Base-by-base conservation (phyloP, 768 basidiomycete genomes). In the Pseudohyphozyma bogoriensis region DNA sequence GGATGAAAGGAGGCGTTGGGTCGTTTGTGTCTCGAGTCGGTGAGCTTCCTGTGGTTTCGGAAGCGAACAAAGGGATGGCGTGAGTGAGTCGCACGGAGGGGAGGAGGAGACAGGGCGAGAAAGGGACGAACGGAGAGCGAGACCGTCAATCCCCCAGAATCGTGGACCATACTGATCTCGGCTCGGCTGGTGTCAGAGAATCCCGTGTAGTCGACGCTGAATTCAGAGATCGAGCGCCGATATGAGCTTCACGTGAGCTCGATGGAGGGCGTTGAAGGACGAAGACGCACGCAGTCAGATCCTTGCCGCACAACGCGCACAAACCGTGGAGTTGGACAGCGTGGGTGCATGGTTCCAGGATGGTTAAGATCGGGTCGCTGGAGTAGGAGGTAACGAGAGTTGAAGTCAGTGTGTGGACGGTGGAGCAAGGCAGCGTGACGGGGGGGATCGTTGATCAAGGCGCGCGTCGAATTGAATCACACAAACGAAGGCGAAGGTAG, bases 301-400 rank as follows among this genome's bases (percentile, higher is more conserved):
- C 92, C 77, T 88, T 91, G 39, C 91, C 93, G 71, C 93, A 99
- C 33, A 95, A 73, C 2, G 87, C 89, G 72, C 93, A 99, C 51
- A 99, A 78, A 1, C 93, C 93, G 44, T 85, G 83, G 52, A 93
- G 78, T 73, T 96, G 92, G 68, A 93, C 84, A 60, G 87, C 87
- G 74, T 99, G 93, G 59, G 89, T 90, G 77, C 93, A 99, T n/a
- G 90, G 88, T 74, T 96, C 92, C 49, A 82, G 75, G 64, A 96
- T 77, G 39, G 81, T 74, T 28, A 90, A 51, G 47, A 75, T 49
- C 12, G 70, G 62, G 54, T 68, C 66, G 26, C 74, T 74, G 54
- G 0, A n/a, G n/a, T n/a, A n/a, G n/a, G n/a, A n/a, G n/a, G n/a
- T n/a, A n/a, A n/a, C n/a, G n/a, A n/a, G n/a, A n/a, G n/a, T 31